Percentiles rank a stretch among this genome's conserved stretches.
Evolutionary conservation across 2,329 filamentous ascomycete species (phyloP).

Genomic region (Nannizziopsis arthrosporioides): DNA sequence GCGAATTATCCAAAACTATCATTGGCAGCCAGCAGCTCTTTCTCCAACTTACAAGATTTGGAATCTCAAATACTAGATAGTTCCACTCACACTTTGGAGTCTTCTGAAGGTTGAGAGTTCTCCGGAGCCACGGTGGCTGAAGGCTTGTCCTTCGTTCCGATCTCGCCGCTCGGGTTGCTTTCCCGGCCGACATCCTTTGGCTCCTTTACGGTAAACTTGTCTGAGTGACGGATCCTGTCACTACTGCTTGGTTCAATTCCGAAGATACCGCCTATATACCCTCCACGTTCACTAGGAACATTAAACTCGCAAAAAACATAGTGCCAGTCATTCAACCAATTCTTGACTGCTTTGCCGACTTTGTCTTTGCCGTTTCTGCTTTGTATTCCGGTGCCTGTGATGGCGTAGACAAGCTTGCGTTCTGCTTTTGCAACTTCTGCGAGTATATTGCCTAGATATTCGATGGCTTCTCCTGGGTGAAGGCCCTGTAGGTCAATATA

Average conservation of each 20-base stretch:
- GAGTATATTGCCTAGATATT: conserved; percentile 80
- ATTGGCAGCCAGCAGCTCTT: too few species aligned
- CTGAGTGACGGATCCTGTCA: conserved; percentile 35
- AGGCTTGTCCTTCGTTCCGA: conserved; percentile 19
- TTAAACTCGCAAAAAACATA: conserved; percentile 95
- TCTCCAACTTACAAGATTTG: too few species aligned
- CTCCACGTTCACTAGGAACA: conserved; percentile 86
- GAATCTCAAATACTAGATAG: background rate
- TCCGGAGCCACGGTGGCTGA: conserved; percentile 28
- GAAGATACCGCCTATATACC: conserved; percentile 53
- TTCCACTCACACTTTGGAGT: conserved; percentile 11
- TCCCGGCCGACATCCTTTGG: conserved; percentile 2
- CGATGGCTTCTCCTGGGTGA: conserved; percentile 93
- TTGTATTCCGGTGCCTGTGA: conserved; percentile 92
- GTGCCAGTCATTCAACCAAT: conserved; percentile 87
- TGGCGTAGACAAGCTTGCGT: conserved; percentile 72
- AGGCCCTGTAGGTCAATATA: conserved; percentile 96
- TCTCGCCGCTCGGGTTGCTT: conserved; percentile 16
- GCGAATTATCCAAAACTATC: too few species aligned
- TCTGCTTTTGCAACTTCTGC: conserved; percentile 64
- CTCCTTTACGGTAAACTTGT: conserved; percentile 20
- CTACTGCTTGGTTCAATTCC: conserved; percentile 53
- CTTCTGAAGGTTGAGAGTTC: conserved; percentile 37
- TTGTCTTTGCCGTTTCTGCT: conserved; percentile 99
- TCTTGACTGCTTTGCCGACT: conserved; percentile 83